phyloP scores from a whole-genome alignment of 1,284 basidiomycete species.

The Ceratobasidium sp. region DNA sequence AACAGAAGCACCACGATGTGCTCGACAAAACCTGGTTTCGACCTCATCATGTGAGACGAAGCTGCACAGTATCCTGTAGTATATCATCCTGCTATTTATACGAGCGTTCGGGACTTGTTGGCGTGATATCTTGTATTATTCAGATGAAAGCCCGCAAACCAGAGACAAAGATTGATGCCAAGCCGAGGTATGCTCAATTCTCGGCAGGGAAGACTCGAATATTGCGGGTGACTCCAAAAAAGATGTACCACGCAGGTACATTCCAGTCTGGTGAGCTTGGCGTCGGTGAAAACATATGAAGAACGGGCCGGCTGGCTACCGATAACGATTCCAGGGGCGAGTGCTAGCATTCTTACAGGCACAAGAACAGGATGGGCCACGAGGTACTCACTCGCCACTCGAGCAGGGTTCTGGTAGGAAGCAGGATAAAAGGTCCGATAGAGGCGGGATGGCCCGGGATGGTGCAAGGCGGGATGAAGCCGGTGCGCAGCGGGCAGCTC shows the following conservation, averaged over 20 bases:
- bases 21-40: not conserved
- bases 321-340: not conserved
- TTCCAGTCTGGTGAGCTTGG: constrained; percentile 1
- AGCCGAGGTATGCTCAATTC: not conserved
- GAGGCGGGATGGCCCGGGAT: not conserved
- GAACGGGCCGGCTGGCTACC: not conserved
- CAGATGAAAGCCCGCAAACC: not conserved
- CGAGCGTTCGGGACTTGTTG: constrained; percentile 7
- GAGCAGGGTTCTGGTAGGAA: not conserved
- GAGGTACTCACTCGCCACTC: not conserved
- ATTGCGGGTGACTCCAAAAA: not conserved
- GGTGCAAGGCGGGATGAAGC: not conserved
- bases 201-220: not conserved
- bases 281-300: not conserved
- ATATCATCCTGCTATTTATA: constrained; percentile 1
- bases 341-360: not conserved
- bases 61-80: too few species aligned
- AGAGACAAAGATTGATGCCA: constrained; percentile 10
- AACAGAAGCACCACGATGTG: not conserved
- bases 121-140: not conserved
- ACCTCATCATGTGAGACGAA: constrained; percentile 16
- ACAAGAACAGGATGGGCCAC: not conserved
- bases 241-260: not conserved
- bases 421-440: not conserved
- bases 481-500: not conserved